A percentile compares a stretch with the other conserved stretches of the same genome.
Evolutionary conservation across 768 basidiomycete genomes (phyloP).

Genomic region (Phaeotremella skinneri): DNA sequence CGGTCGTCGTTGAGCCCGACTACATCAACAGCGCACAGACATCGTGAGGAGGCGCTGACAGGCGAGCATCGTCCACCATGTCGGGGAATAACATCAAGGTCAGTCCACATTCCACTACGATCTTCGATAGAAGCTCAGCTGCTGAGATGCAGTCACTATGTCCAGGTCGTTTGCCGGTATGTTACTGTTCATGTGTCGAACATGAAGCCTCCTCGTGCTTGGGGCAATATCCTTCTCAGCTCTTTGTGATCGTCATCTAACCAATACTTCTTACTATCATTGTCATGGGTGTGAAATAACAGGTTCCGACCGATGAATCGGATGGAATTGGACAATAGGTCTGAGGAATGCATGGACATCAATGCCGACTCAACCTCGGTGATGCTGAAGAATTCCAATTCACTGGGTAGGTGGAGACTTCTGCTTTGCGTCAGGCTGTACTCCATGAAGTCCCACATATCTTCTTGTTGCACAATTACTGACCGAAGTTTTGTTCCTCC

Average conservation of each 20-base stretch:
- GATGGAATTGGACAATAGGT: slow-evolving; percentile 76
- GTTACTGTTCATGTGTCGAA: slow-evolving; percentile 45
- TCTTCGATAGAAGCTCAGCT: slow-evolving; percentile 1
- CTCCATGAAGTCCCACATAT: too few relatives aligned
- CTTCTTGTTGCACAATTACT: too few relatives aligned
- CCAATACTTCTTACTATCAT: slow-evolving; percentile 2
- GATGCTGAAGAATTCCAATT: slow-evolving; percentile 61
- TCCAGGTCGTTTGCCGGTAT: slow-evolving; percentile 92
- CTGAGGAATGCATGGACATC: slow-evolving; percentile 78
- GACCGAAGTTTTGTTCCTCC: slow-evolving; percentile 12
- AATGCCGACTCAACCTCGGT: slow-evolving; percentile 87
- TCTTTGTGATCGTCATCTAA: slow-evolving; percentile 6
- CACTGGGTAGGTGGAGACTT: slow-evolving; percentile 49
- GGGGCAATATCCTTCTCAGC: not conserved
- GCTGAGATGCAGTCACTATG: slow-evolving; percentile 1
- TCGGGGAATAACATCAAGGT: slow-evolving; percentile 52
- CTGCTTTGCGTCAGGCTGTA: slow-evolving; percentile 56
- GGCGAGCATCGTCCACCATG: slow-evolving; percentile 22
- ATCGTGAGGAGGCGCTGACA: not conserved
- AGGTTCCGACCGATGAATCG: slow-evolving; percentile 95
- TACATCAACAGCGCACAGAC: not conserved
- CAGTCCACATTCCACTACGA: slow-evolving; percentile 1
- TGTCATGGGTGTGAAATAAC: slow-evolving; percentile 6
- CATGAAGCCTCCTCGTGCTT: not conserved
- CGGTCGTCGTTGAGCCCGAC: not conserved